Base-by-base conservation (phyloP, 148 eudicot genomes). In the Camellia lanceoleosa region DNA sequence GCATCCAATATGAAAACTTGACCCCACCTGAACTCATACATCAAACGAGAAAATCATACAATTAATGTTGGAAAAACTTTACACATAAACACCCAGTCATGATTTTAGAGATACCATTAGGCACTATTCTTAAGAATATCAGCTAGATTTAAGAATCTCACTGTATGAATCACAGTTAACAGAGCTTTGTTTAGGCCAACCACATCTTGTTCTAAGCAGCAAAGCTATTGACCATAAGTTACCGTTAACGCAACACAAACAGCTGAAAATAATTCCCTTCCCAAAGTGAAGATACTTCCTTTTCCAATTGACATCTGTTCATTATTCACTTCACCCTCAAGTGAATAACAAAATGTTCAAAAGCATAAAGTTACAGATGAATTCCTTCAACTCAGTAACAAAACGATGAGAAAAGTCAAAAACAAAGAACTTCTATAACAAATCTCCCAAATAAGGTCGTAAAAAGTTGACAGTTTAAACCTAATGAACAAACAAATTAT, bases 1-100 rank as follows among this genome's bases (percentile, higher is more conserved):
- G 99, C 93, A 82, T 97, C 99, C 90, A 97, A 81, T 85, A 97
- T 97, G 81, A 97, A 97, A 82, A 97, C 99, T 87, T 97, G 99
- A 85, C 99, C 99, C 99, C 99, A 97, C 89, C 99, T 96, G 81
- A 78, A 59, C 58, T 15, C 47, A 23, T 43, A 18, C 1, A 3
- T 13, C 67, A 65, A 10, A 73, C 5, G 15, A 72, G 19, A 54
- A 73, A 74, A 63, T 52, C 67, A 64, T 3, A 54, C 2, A 49
- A 56, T 67, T 52, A 49, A 19, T 52, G 18, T 44, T 70, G 30
- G 9, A 18, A 70, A 68, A 19, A 19, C 5, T 30, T 20, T 11
- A 51, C 42, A 71, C 7, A 51, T 20, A 4, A 51, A 18, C 2
- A 0, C 52, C 5, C 52, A 5, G 52, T 49, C 52, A 49, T 49